Percentiles rank a stretch among this genome's conserved stretches.
phyloP scores from a whole-genome alignment of 179 eudicot genomes.

The Nepenthes alata region DNA sequence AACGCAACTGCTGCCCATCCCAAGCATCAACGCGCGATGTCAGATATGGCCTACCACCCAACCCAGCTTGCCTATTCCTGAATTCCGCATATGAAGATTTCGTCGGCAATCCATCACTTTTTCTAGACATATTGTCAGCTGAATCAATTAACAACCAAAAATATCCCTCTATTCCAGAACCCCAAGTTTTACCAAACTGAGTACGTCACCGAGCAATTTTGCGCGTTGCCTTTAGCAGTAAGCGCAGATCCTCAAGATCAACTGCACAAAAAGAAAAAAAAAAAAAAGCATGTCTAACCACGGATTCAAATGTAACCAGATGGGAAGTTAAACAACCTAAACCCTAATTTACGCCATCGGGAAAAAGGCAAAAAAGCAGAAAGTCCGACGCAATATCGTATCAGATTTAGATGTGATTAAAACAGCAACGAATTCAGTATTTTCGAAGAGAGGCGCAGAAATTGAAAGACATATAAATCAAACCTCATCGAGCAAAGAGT shows the following conservation, averaged over 20 bases:
- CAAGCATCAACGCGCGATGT: conserved; percentile 5
- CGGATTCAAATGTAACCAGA: no score
- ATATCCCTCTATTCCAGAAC: not conserved
- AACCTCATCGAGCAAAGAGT: no score
- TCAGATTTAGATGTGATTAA: no score
- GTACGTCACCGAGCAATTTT: not conserved
- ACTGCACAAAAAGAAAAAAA: not conserved
- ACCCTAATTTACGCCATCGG: no score
- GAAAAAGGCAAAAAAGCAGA: no score
- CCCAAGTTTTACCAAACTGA: conserved; percentile 2
- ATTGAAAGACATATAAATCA: no score
- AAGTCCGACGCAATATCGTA: no score
- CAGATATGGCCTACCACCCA: conserved; percentile 5
- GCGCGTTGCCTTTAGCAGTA: not conserved
- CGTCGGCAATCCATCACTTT: conserved; percentile 11
- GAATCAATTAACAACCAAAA: not conserved
- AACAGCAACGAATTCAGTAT: no score
- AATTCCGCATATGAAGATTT: conserved; percentile 12
- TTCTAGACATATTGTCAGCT: conserved; percentile 13
- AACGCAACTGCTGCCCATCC: conserved; percentile 9
- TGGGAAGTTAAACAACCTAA: no score
- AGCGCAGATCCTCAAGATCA: not conserved
- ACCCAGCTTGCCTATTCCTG: conserved; percentile 11
- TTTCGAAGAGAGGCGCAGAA: no score
- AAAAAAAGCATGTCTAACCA: no score